phyloP scores from a whole-genome alignment of 805 yeast species.

The Candida orba region DNA sequence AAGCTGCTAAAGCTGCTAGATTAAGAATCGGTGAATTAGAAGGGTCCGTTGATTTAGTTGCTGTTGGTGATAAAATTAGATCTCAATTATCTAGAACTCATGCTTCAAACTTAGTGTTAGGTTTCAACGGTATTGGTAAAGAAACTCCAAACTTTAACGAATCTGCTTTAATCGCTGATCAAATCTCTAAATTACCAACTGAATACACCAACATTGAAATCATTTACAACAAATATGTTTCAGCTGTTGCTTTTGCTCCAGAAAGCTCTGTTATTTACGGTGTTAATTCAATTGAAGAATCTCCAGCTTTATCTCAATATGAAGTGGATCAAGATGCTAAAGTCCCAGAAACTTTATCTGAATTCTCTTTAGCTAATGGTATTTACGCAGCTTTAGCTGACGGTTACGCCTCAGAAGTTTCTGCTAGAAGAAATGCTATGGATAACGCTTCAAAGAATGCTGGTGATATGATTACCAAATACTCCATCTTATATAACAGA shows the following conservation, averaged over 20 bases:
- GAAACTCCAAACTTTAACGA: slow-evolving; percentile 92
- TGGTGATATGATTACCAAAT: slow-evolving; percentile 94
- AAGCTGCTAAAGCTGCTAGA: slow-evolving; percentile 85
- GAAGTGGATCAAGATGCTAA: slow-evolving; percentile 67
- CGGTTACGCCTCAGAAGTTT: slow-evolving; percentile 96
- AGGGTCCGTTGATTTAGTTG: slow-evolving; percentile 68
- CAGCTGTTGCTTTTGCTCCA: slow-evolving; percentile 91
- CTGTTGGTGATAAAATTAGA: slow-evolving; percentile 93
- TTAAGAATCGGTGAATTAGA: slow-evolving; percentile 45
- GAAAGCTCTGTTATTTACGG: slow-evolving; percentile 57
- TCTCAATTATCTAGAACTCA: slow-evolving; percentile 82
- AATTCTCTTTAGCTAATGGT: slow-evolving; percentile 86
- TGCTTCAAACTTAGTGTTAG: slow-evolving; percentile 57
- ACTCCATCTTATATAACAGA: slow-evolving; percentile 98
- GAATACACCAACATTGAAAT: slow-evolving; percentile 71
- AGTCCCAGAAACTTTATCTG: slow-evolving; percentile 67
- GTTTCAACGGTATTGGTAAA: slow-evolving; percentile 91
- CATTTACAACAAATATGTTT: slow-evolving; percentile 78
- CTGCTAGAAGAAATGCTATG: slow-evolving; percentile 99
- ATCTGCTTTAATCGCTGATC: slow-evolving; percentile 83
- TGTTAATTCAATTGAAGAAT: slow-evolving; percentile 64
- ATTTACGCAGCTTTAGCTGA: slow-evolving; percentile 90
- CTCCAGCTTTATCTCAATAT: slow-evolving; percentile 80
- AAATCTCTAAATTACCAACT: slow-evolving; percentile 52
- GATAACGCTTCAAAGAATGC: slow-evolving; percentile 99